Percentiles rank a stretch among this genome's conserved stretches.
phyloP scores from a whole-genome alignment of 352 stramenopile genomes.

The Pythium biforme region DNA sequence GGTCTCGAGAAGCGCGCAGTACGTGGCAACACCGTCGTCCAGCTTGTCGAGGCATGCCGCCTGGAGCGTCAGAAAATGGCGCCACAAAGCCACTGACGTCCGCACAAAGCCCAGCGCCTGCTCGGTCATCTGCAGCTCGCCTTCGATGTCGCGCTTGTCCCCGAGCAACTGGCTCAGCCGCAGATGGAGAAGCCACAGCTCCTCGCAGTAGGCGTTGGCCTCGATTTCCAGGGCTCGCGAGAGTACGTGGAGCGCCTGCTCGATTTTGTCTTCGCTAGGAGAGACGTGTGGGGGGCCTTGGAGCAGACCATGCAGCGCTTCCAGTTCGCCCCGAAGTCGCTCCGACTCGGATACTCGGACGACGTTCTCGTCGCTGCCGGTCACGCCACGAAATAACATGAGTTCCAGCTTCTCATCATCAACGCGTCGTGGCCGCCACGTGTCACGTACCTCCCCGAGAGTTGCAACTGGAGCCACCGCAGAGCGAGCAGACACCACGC shows the following conservation, averaged over 20 bases:
- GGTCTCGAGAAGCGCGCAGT: background rate
- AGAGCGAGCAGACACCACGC: conserved; percentile 28
- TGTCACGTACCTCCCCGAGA: conserved; percentile 19
- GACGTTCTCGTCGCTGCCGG: conserved; percentile 30
- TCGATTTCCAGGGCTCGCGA: conserved; percentile 39
- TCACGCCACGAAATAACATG: too few relatives aligned
- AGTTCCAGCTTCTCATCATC: too few relatives aligned
- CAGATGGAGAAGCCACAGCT: conserved; percentile 36
- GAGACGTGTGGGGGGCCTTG: background rate
- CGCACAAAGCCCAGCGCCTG: conserved; percentile 33
- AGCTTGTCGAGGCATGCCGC: background rate
- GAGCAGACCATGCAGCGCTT: conserved; percentile 21
- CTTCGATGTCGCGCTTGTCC: conserved; percentile 14
- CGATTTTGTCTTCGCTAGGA: conserved; percentile 16
- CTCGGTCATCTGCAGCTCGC: conserved; percentile 34
- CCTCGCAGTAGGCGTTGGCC: conserved; percentile 37
- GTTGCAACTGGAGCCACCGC: conserved; percentile 13
- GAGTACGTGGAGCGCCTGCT: conserved; percentile 29
- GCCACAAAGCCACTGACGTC: conserved; percentile 30
- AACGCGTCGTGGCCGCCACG: background rate
- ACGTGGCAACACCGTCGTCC: background rate
- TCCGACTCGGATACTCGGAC: conserved; percentile 18
- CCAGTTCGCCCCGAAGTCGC: conserved; percentile 23
- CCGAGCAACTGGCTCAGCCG: conserved; percentile 26
- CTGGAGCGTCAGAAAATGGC: conserved; percentile 27